A percentile compares a stretch with the other conserved stretches of the same genome.
Conservation (phyloP, 768 basidiomycete genomes). For the Tricholoma hemisulphureum region DNA sequence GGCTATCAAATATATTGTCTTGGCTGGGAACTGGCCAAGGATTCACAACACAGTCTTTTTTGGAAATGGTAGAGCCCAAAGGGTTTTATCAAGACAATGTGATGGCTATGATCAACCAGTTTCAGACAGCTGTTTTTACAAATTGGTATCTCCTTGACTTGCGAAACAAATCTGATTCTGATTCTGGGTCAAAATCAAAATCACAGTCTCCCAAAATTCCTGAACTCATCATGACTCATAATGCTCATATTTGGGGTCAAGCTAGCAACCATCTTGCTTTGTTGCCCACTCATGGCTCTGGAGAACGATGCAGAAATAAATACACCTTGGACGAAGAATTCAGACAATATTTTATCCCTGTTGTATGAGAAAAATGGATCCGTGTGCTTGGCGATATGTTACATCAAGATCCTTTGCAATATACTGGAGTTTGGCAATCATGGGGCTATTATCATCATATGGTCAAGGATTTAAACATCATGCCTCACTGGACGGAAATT, state of each 20-base stretch:
- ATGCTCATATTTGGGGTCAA: not conserved
- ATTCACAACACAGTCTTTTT: not conserved
- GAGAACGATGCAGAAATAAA: not conserved
- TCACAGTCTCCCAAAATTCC: not conserved
- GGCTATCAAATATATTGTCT: not conserved
- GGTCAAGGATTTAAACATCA: constrained; percentile 3
- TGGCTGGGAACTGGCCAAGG: constrained; percentile 2
- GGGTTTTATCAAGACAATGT: not conserved
- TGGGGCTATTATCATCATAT: constrained; percentile 8
- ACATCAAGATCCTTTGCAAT: constrained; percentile 2
- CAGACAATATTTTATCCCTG: not conserved
- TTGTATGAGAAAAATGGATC: constrained; percentile 2
- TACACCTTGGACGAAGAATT: constrained; percentile 6
- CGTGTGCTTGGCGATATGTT: not conserved
- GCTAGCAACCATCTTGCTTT: not conserved
- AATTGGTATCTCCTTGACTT: not conserved
- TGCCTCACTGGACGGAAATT: constrained; percentile 3
- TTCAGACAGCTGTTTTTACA: not conserved
- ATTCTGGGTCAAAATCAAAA: not conserved
- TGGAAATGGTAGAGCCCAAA: not conserved
- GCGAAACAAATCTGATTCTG: not conserved
- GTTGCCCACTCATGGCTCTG: not conserved
- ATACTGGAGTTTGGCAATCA: not conserved
- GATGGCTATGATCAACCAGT: not conserved
- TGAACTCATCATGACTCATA: not conserved